Base-by-base conservation (phyloP, 179 eudicot species). In the Patellifolia procumbens region DNA sequence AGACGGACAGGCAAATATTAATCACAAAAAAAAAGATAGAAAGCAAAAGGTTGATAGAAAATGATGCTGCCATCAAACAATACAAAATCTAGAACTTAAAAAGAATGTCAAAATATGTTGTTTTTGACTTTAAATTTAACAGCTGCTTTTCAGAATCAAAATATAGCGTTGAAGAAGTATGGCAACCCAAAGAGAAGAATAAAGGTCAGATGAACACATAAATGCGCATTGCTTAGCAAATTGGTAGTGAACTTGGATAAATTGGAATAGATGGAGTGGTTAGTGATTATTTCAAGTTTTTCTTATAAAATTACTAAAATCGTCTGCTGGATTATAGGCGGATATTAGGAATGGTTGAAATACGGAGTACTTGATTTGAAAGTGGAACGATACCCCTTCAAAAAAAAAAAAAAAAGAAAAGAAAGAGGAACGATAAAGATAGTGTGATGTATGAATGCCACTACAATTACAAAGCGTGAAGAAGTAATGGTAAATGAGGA, bases 11-110 rank as follows among this genome's bases (percentile, higher is more conserved):
- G n/a, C 46, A 67, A 46, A 12, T 10, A 28, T 20, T 62, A 39
- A 69, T 59, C 20, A 16, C 12, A 76, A 70, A 42, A 49, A 59
- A 9, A 39, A 43, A 59, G 69, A 5, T 63, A 51, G 42, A 53
- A 42, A 68, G 24, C 26, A 26, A 45, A n/a, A 45, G 15, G 26
- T 45, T 34, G 45, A 22, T 4, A n/a, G 8, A 0, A 46, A 29
- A 48, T 28, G 29, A 8, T 7, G 1, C n/a, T 12, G 28, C 28
- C 15, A 20, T 8, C 24, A 15, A 46, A 26, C 28, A 43, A 15
- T 28, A 8, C n/a, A 19, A 8, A 63, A 45, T 15, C 13, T 11
- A 45, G 13, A 68, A 10, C 28, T 39, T 19, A 10, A 65, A 1
- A 31, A 20, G 4, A 28, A 64, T 1, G 0, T 64, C 0, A 34